These are phyloP conservation scores for Medicago arabica DNA, from an alignment of 306 rosid species.

Conservation along the genomic window DNA sequence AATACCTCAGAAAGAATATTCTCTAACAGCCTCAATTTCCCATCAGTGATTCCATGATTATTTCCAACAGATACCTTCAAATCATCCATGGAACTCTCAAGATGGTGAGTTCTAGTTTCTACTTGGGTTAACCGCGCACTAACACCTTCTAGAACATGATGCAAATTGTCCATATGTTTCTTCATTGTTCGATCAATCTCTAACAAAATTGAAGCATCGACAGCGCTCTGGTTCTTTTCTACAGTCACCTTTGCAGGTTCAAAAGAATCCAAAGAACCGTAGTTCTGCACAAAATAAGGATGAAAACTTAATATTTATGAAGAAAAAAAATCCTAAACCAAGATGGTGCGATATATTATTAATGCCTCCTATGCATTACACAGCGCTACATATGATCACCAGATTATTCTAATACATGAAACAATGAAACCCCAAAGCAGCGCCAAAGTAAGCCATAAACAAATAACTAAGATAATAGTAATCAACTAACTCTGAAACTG, in stretches of 20 bases:
- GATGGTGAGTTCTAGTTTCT: conserved; percentile 74
- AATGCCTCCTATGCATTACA: background rate
- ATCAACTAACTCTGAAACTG: background rate
- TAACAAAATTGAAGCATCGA: conserved; percentile 58
- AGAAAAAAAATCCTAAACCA: conserved; percentile 26
- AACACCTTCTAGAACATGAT: conserved; percentile 79
- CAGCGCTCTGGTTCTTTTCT: conserved; percentile 61
- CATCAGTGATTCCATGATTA: conserved; percentile 81
- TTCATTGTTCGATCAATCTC: conserved; percentile 82
- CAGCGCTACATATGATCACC: conserved; percentile 30
- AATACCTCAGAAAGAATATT: conserved; percentile 85
- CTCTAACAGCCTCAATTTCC: conserved; percentile 78
- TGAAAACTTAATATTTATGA: conserved; percentile 21
- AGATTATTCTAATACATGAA: conserved; percentile 22
- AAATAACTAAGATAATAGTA: background rate
- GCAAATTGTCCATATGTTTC: conserved; percentile 72
- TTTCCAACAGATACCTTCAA: conserved; percentile 76
- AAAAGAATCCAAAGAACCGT: conserved; percentile 68
- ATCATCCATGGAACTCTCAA: conserved; percentile 82
- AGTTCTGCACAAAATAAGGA: conserved; percentile 57
- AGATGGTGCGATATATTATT: conserved; percentile 20
- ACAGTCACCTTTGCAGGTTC: conserved; percentile 65
- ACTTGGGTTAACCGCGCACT: conserved; percentile 80
- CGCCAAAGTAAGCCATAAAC: conserved; percentile 10
- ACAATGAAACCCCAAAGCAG: background rate